Conservation (phyloP, 768 basidiomycete genomes). For the Clathrus columnatus region DNA sequence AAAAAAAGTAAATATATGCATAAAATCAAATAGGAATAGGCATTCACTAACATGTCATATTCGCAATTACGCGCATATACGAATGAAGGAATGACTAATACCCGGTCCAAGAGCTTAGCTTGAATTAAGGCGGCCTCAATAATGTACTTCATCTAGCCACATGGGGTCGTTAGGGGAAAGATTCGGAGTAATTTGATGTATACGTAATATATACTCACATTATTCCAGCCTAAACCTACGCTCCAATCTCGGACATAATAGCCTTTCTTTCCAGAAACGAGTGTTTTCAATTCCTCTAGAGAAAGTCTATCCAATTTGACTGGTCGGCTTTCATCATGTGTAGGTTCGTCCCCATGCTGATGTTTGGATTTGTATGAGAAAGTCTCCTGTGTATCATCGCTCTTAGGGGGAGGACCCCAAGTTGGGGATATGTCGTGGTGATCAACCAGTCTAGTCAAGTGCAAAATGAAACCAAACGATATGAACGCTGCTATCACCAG, state of each 20-base stretch:
- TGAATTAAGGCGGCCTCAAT: conserved; percentile 37
- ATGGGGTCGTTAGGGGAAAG: background rate
- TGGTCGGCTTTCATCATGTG: background rate
- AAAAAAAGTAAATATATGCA: background rate
- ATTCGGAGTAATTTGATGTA: background rate
- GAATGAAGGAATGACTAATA: conserved; percentile 34
- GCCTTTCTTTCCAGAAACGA: conserved; percentile 32
- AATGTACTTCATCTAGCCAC: conserved; percentile 38
- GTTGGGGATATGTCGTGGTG: no score
- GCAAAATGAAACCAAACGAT: no score
- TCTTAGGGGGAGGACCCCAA: no score
- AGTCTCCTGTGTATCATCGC: no score
- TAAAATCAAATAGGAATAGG: background rate
- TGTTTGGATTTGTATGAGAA: background rate
- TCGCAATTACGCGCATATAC: conserved; percentile 40
- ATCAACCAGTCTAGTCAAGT: no score
- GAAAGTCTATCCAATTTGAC: conserved; percentile 14
- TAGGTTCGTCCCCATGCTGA: no score
- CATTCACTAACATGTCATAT: conserved; percentile 25
- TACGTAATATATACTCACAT: conserved; percentile 26
- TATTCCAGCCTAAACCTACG: conserved; percentile 40
- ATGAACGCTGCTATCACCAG: no score
- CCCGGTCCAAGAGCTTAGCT: conserved; percentile 35
- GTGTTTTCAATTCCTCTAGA: conserved; percentile 24
- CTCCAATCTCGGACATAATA: conserved; percentile 38